phyloP scores from a whole-genome alignment of 2,329 filamentous ascomycete genomes.

The Raffaelea ambrosiae region DNA sequence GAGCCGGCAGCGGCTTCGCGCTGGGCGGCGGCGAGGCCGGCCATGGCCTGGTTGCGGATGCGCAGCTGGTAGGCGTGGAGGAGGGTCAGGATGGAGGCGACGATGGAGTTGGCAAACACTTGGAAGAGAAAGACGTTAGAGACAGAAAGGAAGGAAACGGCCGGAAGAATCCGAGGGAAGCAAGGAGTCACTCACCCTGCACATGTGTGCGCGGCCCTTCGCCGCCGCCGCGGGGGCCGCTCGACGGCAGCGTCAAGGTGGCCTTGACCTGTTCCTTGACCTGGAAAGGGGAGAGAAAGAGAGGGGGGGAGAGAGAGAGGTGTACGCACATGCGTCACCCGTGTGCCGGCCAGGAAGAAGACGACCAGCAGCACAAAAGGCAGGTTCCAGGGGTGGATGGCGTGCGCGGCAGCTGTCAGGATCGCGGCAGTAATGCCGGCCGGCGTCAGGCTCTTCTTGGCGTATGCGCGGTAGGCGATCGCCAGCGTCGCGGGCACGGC shows the following conservation, averaged over 20 bases:
- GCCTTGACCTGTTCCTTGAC: constrained; percentile 84
- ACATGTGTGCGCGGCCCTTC: constrained; percentile 78
- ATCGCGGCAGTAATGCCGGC: constrained; percentile 64
- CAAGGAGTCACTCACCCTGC: constrained; percentile 64
- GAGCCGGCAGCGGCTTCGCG: background rate
- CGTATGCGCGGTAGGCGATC: constrained; percentile 60
- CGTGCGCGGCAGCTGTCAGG: constrained; percentile 70
- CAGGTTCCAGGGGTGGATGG: constrained; percentile 87
- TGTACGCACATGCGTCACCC: constrained; percentile 46
- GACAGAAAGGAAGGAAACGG: background rate
- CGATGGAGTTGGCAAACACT: constrained; percentile 79
- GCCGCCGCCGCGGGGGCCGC: constrained; percentile 55
- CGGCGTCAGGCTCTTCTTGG: constrained; percentile 69
- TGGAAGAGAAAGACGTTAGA: constrained; percentile 7
- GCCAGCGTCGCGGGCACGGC: constrained; percentile 49
- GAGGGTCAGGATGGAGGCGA: constrained; percentile 58
- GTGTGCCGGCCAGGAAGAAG: constrained; percentile 81
- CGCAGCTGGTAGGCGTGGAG: constrained; percentile 53
- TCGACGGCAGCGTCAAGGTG: constrained; percentile 67
- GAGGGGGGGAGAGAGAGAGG: background rate
- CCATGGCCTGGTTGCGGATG: constrained; percentile 32
- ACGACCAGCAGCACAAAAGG: constrained; percentile 76
- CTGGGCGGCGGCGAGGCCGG: constrained; percentile 19
- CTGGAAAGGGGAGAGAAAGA: constrained; percentile 28
- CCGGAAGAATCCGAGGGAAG: background rate